phyloP scores from a whole-genome alignment of 805 yeast species.

The Saccharomycopsis vini region DNA sequence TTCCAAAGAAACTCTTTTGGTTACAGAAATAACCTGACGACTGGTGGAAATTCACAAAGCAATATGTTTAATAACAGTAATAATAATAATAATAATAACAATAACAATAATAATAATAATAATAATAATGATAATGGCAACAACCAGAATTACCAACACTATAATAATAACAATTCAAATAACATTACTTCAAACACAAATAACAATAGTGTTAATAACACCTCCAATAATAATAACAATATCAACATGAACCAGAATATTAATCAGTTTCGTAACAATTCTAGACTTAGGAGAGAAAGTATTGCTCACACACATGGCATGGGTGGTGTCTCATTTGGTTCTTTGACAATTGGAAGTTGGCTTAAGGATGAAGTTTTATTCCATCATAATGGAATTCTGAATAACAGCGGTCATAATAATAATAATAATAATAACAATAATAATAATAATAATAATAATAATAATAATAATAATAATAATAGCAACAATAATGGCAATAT shows the following conservation, averaged over 20 bases:
- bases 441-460: slow-evolving; percentile 12
- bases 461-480: slow-evolving; percentile 1
- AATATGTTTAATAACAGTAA: background rate
- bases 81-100: background rate
- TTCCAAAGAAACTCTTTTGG: slow-evolving; percentile 14
- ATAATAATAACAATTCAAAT: background rate
- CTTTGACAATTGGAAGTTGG: slow-evolving; percentile 92
- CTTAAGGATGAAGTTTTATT: slow-evolving; percentile 84
- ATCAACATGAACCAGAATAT: slow-evolving; percentile 18
- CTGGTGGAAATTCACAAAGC: too few relatives aligned
- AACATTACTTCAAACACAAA: background rate
- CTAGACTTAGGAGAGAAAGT: slow-evolving; percentile 74
- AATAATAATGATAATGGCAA: slow-evolving; percentile 17
- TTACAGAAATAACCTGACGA: background rate
- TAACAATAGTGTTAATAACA: background rate
- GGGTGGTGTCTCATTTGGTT: slow-evolving; percentile 98
- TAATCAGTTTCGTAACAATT: slow-evolving; percentile 20
- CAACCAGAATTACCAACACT: too few relatives aligned
- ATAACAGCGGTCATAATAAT: slow-evolving; percentile 14
- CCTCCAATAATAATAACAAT: slow-evolving; percentile 19
- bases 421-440: background rate
- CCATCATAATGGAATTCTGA: slow-evolving; percentile 23
- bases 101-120: slow-evolving; percentile 19
- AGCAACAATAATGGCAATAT: background rate
- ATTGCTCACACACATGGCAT: slow-evolving; percentile 95